Evolutionary conservation across 2,329 filamentous ascomycete species (phyloP), one percentile per base, ranked within the genome.

Genomic region (Sclerotinia glacialis): DNA sequence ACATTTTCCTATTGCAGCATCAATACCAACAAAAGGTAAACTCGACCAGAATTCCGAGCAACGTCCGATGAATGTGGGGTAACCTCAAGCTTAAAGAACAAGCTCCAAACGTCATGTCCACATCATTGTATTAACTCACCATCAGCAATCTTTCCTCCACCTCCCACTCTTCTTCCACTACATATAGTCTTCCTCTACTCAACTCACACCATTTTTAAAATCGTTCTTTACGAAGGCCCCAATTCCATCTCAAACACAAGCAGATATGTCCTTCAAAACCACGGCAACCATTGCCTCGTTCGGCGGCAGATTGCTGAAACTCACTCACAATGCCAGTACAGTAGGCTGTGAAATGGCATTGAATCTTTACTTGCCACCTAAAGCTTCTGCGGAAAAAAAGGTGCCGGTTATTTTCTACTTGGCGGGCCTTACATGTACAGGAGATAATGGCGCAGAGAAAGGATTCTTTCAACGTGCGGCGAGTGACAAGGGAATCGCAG

Each of bases 271-370:
- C 68, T 93, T 98, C 83, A 91, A 90, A 77, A 96, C 90, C 72
- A 96, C 91, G 78, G 89, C 92, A 68, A 92, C 90, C 70, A 97
- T 98, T 79, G 85, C 89, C 82, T 91, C 88, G 78, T 98, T 97
- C 77, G 94, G 93, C 77, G 95, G 95, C 77, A 93, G 93, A 80
- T 89, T 99, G 68, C 86, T 97, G 74, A 98, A 99, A 84, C 91
- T 99, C 69, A 87, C 89, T 74, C 95, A 99, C 85, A 80, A 89
- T 76, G 92, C 93, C 66, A 81, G 84, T 71, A 84, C 86, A 69
- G 96, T 92, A 67, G 87, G 86, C 74, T 97, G 92, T 72, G 88
- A 93, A 74, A 99, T 98, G 94, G 87, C 86, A 77, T 86, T 98
- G 76, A 96, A 96, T 81, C 84, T 99, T 74, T 99, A 91, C 82